phyloP scores from a whole-genome alignment of 495 filamentous ascomycete genomes.

The Stereocaulon alpinum region DNA sequence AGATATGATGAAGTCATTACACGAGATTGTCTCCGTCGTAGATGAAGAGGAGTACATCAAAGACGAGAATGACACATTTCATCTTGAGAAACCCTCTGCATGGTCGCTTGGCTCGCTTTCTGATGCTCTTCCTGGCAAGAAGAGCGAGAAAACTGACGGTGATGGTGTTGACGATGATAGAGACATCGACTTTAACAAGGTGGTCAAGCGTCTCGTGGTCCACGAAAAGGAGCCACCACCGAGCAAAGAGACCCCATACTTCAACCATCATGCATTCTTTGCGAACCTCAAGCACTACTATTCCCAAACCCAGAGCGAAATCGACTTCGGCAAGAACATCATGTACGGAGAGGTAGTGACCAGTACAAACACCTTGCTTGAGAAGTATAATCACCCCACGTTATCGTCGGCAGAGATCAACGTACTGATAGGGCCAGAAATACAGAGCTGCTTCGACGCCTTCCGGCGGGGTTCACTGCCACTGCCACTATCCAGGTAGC shows the following conservation, averaged over 20 bases:
- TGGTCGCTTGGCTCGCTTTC: constrained; percentile 52
- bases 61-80: constrained; percentile 79
- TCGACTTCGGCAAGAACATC: constrained; percentile 63
- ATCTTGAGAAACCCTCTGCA: constrained; percentile 51
- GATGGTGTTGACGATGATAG: constrained; percentile 36
- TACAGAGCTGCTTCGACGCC: constrained; percentile 56
- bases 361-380: constrained; percentile 88
- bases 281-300: constrained; percentile 60
- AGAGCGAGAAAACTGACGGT: constrained; percentile 25
- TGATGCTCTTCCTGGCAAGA: constrained; percentile 33
- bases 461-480: constrained; percentile 78
- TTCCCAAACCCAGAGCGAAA: constrained; percentile 40
- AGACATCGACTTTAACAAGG: constrained; percentile 62
- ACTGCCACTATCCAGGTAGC: constrained; percentile 86
- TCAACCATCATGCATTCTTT: constrained; percentile 76
- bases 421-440: constrained; percentile 46
- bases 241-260: constrained; percentile 71
- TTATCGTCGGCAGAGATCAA: background rate
- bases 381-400: constrained; percentile 52
- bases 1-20: constrained; percentile 54
- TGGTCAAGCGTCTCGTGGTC: constrained; percentile 62
- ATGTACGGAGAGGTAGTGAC: constrained; percentile 91
- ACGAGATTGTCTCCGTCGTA: constrained; percentile 57
- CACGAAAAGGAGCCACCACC: constrained; percentile 62
- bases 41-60: constrained; percentile 65